Base-by-base conservation (phyloP, 1,284 basidiomycete species). In the Vanrija sp. region DNA sequence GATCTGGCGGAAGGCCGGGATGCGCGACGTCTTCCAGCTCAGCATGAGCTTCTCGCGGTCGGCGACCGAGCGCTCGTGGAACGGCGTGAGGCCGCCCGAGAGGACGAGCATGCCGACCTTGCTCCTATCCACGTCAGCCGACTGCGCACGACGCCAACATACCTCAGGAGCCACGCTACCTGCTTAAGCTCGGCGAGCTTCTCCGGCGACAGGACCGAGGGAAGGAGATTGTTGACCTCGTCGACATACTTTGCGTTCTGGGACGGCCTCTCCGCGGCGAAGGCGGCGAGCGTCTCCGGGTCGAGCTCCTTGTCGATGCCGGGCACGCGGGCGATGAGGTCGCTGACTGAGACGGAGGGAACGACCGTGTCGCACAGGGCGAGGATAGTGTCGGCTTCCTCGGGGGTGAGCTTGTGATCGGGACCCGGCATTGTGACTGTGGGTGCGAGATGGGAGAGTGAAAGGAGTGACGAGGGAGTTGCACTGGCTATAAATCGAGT, bases 281-380 rank as follows among this genome's bases (percentile, higher is more conserved):
- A 64, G 27, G 16, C 47, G 4, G 47, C 44, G 12, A 64, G 47
- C 6, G 43, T 41, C n/a, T 47, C 41, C 23, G 37, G 25, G 51
- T 54, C 52, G 18, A 47, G 25, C 18, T 39, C 35, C 16, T 18
- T 19, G 47, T 27, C 31, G 22, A 56, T 45, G 12, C 20, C 19
- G 15, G 61, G 51, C 8, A 53, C 41, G 15, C 39, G 46, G 15
- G 52, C 31, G 36, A 46, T 15, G 45, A 58, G 54, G 24, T 60
- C 39, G 16, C 47, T 50, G 31, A 43, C 36, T 1, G 56, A 12
- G 12, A 62, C 43, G 18, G 56, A 22, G 8, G 60, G 62, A 37
- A 60, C 42, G 52, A 62, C 47, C 18, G 57, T 59, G 58, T 64
- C 62, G 37, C 49, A 49, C 42, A 58, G 49, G 42, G 60, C 53